Evolutionary conservation across 192 early-diverging fungal genomes (phyloP).

Genomic region (Backusella morwellensis): DNA sequence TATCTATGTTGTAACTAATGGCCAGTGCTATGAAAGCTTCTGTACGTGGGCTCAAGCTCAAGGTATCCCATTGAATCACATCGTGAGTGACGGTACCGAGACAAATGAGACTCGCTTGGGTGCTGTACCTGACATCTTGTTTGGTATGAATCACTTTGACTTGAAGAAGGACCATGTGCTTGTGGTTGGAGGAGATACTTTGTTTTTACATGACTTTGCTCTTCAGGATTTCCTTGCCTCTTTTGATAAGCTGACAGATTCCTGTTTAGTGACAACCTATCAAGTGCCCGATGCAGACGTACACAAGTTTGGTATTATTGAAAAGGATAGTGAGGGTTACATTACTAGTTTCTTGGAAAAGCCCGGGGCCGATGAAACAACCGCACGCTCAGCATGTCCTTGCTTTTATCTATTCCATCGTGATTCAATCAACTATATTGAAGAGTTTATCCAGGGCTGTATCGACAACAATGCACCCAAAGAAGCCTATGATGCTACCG

Average conservation of each 20-base stretch:
- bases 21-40: slow-evolving; percentile 38
- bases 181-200: slow-evolving; percentile 60
- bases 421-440: slow-evolving; percentile 27
- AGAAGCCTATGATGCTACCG: slow-evolving; percentile 52
- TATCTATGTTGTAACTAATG: slow-evolving; percentile 51
- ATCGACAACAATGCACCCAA: slow-evolving; percentile 27
- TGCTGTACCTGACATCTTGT: slow-evolving; percentile 51
- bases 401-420: slow-evolving; percentile 56
- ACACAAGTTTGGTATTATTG: slow-evolving; percentile 55
- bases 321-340: slow-evolving; percentile 26
- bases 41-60: slow-evolving; percentile 37
- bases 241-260: background rate
- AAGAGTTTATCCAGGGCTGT: slow-evolving; percentile 45
- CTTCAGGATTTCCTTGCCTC: slow-evolving; percentile 35
- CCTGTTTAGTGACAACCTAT: slow-evolving; percentile 49
- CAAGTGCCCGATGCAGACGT: slow-evolving; percentile 41
- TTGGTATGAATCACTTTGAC: slow-evolving; percentile 40
- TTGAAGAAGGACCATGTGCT: slow-evolving; percentile 32
- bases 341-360: slow-evolving; percentile 57
- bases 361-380: slow-evolving; percentile 42
- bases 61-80: slow-evolving; percentile 35
- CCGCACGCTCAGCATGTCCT: slow-evolving; percentile 52
- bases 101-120: slow-evolving; percentile 54
- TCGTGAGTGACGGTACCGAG: slow-evolving; percentile 48
- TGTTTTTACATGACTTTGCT: slow-evolving; percentile 54